Conservation (phyloP, 306 rosid species). For the Benincasa hispida region DNA sequence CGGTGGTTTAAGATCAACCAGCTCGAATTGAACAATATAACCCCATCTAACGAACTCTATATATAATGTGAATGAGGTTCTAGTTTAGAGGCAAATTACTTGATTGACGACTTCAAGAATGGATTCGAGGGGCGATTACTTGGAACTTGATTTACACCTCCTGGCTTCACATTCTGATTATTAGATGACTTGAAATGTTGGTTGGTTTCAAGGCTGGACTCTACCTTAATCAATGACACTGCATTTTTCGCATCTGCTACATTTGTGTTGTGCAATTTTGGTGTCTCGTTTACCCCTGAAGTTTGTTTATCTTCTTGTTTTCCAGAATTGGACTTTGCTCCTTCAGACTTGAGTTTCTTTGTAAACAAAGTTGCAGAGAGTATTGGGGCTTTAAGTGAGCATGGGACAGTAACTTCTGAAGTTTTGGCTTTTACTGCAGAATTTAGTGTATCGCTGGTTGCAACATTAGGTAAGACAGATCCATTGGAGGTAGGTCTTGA, state of each 20-base stretch:
- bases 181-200: conserved; percentile 22
- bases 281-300: conserved; percentile 13
- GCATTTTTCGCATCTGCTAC: conserved; percentile 21
- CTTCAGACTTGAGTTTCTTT: conserved; percentile 53
- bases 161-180: conserved; percentile 24
- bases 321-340: conserved; percentile 22
- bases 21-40: not conserved
- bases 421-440: conserved; percentile 16
- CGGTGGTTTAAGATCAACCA: not conserved
- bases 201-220: conserved; percentile 18
- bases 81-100: conserved; percentile 24
- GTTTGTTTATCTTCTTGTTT: conserved; percentile 17
- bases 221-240: conserved; percentile 16
- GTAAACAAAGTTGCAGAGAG: conserved; percentile 42
- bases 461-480: conserved; percentile 17
- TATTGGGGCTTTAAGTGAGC: conserved; percentile 29
- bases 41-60: not conserved
- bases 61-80: not conserved
- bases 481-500: conserved; percentile 20
- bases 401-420: conserved; percentile 23
- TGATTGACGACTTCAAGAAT: conserved; percentile 60
- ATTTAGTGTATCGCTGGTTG: conserved; percentile 6
- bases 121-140: conserved; percentile 58
- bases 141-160: conserved; percentile 29
- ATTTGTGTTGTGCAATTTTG: conserved; percentile 17